phyloP scores from a whole-genome alignment of 2,329 filamentous ascomycete species.

The Sporothrix curviconia region DNA sequence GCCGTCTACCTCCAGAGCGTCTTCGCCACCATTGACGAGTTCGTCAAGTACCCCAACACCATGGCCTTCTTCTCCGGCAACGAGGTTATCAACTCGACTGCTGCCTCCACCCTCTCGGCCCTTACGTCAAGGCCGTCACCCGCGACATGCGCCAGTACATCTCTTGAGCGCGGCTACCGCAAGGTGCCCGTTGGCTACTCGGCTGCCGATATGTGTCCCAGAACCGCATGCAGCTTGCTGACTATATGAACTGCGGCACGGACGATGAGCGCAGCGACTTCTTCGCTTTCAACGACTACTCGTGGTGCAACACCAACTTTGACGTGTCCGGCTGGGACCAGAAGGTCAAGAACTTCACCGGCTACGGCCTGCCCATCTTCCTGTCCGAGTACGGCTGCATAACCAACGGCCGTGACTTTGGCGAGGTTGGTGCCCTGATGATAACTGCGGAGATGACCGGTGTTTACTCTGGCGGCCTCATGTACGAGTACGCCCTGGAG shows the following conservation, averaged over 20 bases:
- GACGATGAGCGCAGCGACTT: conserved; percentile 82
- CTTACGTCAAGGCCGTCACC: conserved; percentile 72
- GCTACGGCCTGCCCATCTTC: conserved; percentile 86
- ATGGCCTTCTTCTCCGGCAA: conserved; percentile 81
- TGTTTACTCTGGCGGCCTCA: conserved; percentile 91
- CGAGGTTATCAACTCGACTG: conserved; percentile 66
- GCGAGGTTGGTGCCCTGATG: conserved; percentile 76
- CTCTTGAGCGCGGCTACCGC: conserved; percentile 52
- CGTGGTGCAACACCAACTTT: conserved; percentile 73
- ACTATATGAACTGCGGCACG: conserved; percentile 89
- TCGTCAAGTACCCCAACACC: conserved; percentile 77
- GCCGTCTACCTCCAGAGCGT: conserved; percentile 74
- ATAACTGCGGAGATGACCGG: conserved; percentile 70
- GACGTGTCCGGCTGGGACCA: conserved; percentile 69
- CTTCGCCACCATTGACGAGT: conserved; percentile 82
- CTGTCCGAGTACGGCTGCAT: conserved; percentile 92
- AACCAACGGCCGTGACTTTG: conserved; percentile 73
- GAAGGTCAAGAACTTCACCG: conserved; percentile 81
- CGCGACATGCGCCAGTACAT: conserved; percentile 71
- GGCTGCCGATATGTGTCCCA: conserved; percentile 72
- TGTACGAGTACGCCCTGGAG: conserved; percentile 90
- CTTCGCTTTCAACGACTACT: conserved; percentile 87
- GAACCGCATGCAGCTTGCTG: conserved; percentile 79
- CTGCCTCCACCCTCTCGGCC: conserved; percentile 59
- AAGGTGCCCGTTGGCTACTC: conserved; percentile 69